Evolutionary conservation across 257 asterid species (phyloP).

Genomic region (Fraxinus pennsylvanica): DNA sequence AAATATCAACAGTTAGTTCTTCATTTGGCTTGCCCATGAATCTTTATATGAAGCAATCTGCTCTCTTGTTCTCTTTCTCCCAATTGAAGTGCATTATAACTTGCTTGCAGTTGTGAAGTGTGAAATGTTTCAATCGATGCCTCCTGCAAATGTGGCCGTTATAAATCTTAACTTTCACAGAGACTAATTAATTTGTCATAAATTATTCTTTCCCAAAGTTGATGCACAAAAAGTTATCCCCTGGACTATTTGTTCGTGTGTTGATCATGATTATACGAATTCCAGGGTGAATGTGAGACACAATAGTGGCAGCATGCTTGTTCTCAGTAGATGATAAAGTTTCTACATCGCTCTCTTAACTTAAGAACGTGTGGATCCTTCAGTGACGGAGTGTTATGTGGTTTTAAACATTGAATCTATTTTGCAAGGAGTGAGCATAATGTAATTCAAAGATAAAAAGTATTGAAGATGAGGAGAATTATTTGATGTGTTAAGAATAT

Average conservation of each 20-base stretch:
- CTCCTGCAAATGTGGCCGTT: neutral
- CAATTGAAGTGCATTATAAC: slow-evolving; percentile 2
- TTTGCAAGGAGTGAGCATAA: neutral
- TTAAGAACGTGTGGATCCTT: neutral
- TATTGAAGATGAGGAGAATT: neutral
- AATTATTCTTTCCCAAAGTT: neutral
- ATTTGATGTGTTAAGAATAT: too few species aligned
- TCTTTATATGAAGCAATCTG: slow-evolving; percentile 5
- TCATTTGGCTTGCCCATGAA: slow-evolving; percentile 1
- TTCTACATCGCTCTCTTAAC: neutral
- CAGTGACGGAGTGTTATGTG: neutral
- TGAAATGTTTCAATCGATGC: neutral
- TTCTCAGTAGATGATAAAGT: neutral
- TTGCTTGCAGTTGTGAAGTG: neutral
- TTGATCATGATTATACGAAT: neutral
- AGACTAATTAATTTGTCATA: neutral
- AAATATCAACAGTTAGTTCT: slow-evolving; percentile 74
- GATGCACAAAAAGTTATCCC: neutral
- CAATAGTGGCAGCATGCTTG: neutral
- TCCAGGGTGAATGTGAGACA: neutral
- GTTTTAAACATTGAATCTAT: neutral
- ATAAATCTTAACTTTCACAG: neutral
- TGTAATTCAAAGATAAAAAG: neutral
- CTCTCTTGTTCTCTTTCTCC: slow-evolving; percentile 3
- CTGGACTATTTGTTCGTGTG: neutral